Base-by-base conservation (phyloP, 441 rosid species). In the Gossypium davidsonii region DNA sequence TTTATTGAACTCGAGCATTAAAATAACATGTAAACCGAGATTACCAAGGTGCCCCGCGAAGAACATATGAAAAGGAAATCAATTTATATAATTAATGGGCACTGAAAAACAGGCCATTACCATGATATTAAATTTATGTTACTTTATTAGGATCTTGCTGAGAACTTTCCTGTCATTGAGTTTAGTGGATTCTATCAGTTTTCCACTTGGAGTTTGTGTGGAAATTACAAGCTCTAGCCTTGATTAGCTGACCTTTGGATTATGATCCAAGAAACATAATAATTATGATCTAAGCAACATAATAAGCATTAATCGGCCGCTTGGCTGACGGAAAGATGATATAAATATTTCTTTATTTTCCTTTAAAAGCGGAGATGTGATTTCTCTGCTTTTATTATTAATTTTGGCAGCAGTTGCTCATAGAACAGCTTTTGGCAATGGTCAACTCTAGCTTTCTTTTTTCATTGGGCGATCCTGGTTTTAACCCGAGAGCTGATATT, bases 141-240 rank as follows among this genome's bases (percentile, higher is more conserved):
- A 44, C 68, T 63, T 57, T 48, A 12, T 51, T 21, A 25, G 26
- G 49, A 14, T 70, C 18, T 52, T 34, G 25, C 58, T 25, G 17
- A 49, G 58, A 52, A 61, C 15, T 31, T 17, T 21, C 23, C 26
- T 14, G 46, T 12, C 70, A 49, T 51, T 17, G 31, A 9, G 23
- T 26, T 42, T 57, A 76, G 75, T 76, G 73, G 75, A 72, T 63
- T 31, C 53, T 48, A 14, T 58, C 15, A 57, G 26, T 67, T 66
- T 42, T 26, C 56, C 75, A 74, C 78, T 64, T 34, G 34, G 73
- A 42, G 53, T 23, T 77, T 49, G 15, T 61, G 48, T 39, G 63
- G 64, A 67, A 23, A 52, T 76, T n/a, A 44, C 6, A 56, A 49
- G 62, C 21, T 49, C 52, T 39, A 12, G 21, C 39, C 67, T 46